Evolutionary conservation across 1,139 yeast species (phyloP).

Genomic region (Blastobotrys apis): DNA sequence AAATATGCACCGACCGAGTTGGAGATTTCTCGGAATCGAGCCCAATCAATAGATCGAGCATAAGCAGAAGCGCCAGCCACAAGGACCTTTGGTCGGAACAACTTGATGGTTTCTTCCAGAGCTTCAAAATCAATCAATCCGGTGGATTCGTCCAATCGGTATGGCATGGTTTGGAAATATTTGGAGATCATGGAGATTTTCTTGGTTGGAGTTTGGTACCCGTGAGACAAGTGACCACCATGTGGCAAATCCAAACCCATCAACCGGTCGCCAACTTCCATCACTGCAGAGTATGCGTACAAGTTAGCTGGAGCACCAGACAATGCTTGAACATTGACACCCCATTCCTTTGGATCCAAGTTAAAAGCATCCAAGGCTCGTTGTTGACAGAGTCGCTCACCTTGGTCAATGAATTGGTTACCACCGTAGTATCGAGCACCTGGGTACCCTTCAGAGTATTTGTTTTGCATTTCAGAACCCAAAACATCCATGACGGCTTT

Average conservation of each 20-base stretch:
- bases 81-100: conserved; percentile 91
- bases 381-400: conserved; percentile 85
- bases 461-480: conserved; percentile 97
- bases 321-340: conserved; percentile 93
- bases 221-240: conserved; percentile 97
- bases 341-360: conserved; percentile 83
- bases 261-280: conserved; percentile 91
- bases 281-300: conserved; percentile 90
- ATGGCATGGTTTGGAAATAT: conserved; percentile 97
- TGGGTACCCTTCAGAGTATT: conserved; percentile 98
- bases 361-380: conserved; percentile 89
- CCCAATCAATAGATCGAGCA: conserved; percentile 91
- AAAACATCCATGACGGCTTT: conserved; percentile 94
- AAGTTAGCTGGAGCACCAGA: conserved; percentile 98
- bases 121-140: conserved; percentile 94
- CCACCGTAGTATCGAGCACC: conserved; percentile 98
- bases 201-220: conserved; percentile 93
- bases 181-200: conserved; percentile 95
- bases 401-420: conserved; percentile 90
- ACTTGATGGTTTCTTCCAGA: conserved; percentile 81
- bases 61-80: conserved; percentile 99
- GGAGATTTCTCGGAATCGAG: conserved; percentile 93
- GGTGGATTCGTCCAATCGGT: conserved; percentile 85
- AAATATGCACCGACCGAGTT: conserved; percentile 95
- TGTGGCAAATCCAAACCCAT: conserved; percentile 98